Conservation (phyloP, 768 basidiomycete species). For the Suillus variegatus region DNA sequence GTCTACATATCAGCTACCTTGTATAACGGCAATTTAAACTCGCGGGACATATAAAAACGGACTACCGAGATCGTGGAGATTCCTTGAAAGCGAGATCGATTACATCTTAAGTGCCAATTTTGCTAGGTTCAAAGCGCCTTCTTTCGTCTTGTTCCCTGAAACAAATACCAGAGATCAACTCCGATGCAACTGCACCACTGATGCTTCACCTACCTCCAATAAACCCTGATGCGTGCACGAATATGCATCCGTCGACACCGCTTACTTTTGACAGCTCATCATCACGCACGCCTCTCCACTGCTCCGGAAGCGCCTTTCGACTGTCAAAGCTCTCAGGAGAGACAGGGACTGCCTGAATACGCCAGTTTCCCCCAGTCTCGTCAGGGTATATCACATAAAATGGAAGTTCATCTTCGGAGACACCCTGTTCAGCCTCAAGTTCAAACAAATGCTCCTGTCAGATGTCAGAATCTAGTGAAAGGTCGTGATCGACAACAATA, state of each 20-base stretch:
- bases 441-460: conserved; percentile 88
- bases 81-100: conserved; percentile 10
- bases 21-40: conserved; percentile 4
- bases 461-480: conserved; percentile 8
- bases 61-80: conserved; percentile 5
- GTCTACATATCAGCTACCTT: neutral
- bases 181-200: conserved; percentile 10
- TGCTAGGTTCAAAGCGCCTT: conserved; percentile 84
- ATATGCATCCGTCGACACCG: conserved; percentile 83
- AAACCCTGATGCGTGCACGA: conserved; percentile 95
- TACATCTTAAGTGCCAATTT: conserved; percentile 54
- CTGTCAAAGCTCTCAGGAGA: conserved; percentile 85
- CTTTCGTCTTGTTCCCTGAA: conserved; percentile 85
- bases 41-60: neutral
- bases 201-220: conserved; percentile 72
- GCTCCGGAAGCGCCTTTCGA: conserved; percentile 89
- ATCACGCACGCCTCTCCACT: conserved; percentile 92
- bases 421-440: conserved; percentile 62
- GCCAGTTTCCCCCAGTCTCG: conserved; percentile 74
- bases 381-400: conserved; percentile 92
- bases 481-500: conserved; percentile 10
- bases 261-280: conserved; percentile 70
- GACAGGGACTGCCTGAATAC: conserved; percentile 89
- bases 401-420: conserved; percentile 52
- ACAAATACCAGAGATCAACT: conserved; percentile 4